These are phyloP conservation scores for Marasmius sp. DNA, from an alignment of 1,284 basidiomycete genomes.

Conservation along the genomic window DNA sequence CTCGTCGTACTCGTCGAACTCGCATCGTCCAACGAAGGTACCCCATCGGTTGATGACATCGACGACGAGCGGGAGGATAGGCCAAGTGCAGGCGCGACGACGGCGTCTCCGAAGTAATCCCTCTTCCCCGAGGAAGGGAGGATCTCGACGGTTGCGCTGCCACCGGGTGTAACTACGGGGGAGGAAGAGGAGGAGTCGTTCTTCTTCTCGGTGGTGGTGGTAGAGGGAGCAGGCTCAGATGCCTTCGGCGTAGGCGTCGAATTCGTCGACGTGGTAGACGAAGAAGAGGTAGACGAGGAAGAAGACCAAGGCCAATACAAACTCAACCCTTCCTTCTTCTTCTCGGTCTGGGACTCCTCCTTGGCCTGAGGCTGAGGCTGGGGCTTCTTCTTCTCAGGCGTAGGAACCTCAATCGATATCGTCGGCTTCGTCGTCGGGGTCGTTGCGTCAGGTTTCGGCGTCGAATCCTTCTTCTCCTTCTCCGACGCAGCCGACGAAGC, in stretches of 20 bases:
- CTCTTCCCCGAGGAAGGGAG: background rate
- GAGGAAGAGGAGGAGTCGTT: background rate
- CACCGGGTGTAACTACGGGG: background rate
- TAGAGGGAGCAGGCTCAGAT: too few relatives aligned
- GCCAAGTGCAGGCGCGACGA: background rate
- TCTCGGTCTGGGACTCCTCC: slow-evolving; percentile 22
- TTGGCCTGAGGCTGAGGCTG: too few relatives aligned
- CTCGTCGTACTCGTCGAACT: background rate
- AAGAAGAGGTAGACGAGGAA: background rate
- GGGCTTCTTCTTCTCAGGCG: background rate
- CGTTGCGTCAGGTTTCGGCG: too few relatives aligned
- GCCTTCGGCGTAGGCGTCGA: too few relatives aligned
- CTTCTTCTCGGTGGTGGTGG: too few relatives aligned
- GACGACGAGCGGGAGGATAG: background rate
- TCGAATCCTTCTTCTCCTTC: slow-evolving; percentile 6
- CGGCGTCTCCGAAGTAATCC: background rate
- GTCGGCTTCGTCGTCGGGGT: background rate
- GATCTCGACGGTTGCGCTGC: background rate
- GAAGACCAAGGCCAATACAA: slow-evolving; percentile 28
- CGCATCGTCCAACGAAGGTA: background rate
- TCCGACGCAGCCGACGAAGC: background rate
- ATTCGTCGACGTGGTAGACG: background rate
- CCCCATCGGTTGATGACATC: background rate
- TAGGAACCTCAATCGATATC: background rate
- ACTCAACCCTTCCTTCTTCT: slow-evolving; percentile 19